Percentiles rank a stretch among this genome's conserved stretches.
phyloP scores from a whole-genome alignment of 805 yeast species.

The Millerozyma miso region DNA sequence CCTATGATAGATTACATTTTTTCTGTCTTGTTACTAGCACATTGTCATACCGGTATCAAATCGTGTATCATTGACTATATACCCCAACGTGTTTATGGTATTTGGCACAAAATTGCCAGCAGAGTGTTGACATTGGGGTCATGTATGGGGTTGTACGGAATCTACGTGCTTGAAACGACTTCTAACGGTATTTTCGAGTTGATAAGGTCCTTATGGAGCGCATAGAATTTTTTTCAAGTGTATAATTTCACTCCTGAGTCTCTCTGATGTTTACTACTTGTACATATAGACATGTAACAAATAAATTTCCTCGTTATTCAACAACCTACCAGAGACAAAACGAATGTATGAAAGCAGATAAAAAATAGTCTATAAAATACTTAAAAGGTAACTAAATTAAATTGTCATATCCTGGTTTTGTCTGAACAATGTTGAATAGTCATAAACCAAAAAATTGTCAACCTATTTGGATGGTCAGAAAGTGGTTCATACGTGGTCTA shows the following conservation, averaged over 20 bases:
- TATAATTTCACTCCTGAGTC: neutral
- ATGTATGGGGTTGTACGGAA: conserved; percentile 66
- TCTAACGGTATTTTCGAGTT: conserved; percentile 75
- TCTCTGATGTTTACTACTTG: neutral
- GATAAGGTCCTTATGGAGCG: conserved; percentile 55
- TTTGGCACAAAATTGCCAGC: conserved; percentile 66
- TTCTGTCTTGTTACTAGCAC: conserved; percentile 63
- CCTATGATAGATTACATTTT: conserved; percentile 72
- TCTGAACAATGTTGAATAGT: no score
- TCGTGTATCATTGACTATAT: conserved; percentile 91
- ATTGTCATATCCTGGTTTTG: no score
- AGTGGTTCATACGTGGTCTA: no score
- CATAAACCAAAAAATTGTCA: neutral
- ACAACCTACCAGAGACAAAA: neutral
- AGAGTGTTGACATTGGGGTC: conserved; percentile 70
- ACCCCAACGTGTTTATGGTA: conserved; percentile 80
- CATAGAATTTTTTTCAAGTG: neutral
- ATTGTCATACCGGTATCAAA: conserved; percentile 82
- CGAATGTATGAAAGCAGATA: no score
- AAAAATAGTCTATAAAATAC: no score
- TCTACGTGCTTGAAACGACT: conserved; percentile 76
- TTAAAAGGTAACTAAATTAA: no score
- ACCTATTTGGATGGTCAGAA: neutral
- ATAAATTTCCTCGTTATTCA: neutral
- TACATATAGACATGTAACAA: neutral